Percentiles rank a stretch among this genome's conserved stretches.
These are phyloP conservation scores for Neltuma alba DNA, from an alignment of 306 rosid genomes.

Conservation along the genomic window DNA sequence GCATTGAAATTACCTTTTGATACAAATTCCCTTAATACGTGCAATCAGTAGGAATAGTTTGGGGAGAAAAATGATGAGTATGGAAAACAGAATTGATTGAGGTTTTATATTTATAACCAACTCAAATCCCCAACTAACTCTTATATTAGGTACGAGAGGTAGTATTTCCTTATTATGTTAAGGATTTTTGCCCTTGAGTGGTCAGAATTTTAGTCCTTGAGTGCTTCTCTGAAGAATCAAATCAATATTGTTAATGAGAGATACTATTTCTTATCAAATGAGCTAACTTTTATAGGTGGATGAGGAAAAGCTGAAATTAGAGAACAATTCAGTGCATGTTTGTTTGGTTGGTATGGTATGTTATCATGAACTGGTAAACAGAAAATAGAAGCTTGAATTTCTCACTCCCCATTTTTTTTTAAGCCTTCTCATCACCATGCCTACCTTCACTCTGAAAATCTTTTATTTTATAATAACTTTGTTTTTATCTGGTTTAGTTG, in stretches of 20 bases:
- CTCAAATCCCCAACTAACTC: too few species aligned
- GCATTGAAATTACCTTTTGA: too few species aligned
- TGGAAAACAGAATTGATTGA: too few species aligned
- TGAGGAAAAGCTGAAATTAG: too few species aligned
- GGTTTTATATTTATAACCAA: too few species aligned
- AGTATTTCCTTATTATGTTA: neutral
- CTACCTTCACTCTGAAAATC: neutral
- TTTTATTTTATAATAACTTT: neutral
- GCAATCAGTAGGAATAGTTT: too few species aligned
- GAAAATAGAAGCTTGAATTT: neutral
- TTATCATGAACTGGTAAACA: neutral
- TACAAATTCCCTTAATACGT: too few species aligned
- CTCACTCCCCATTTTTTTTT: neutral
- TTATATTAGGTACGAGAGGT: too few species aligned
- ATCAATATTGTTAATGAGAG: neutral
- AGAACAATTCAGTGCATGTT: too few species aligned
- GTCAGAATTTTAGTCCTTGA: neutral
- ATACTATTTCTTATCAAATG: neutral
- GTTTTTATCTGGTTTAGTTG: neutral
- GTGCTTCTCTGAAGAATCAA: neutral
- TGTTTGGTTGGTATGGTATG: neutral
- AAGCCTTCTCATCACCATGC: neutral
- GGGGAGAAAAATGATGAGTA: too few species aligned
- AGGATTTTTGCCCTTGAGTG: neutral
- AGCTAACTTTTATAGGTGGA: neutral